Base-by-base conservation (phyloP, 257 asterid species). In the Ilex asprella region DNA sequence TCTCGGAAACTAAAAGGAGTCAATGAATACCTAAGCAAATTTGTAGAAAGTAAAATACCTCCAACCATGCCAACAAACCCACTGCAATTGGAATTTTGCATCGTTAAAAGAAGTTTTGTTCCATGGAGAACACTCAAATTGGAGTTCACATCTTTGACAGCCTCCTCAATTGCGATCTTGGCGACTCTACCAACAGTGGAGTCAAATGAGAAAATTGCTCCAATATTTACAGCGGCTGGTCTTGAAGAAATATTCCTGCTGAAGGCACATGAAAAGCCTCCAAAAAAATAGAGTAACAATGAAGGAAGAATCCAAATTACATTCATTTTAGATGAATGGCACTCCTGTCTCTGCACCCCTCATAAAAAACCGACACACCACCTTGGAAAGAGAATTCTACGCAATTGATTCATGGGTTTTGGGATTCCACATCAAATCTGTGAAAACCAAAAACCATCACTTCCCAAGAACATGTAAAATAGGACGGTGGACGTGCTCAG, bases 181-280 rank as follows among this genome's bases (percentile, higher is more conserved):
- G 97, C 95, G 64, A 84, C 95, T 75, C 81, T 83, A 43, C 99
- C 96, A 30, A 89, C 89, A 1, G 93, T 85, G 2, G 99, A 89
- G 62, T 93, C 79, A 6, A 82, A 76, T 16, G 94, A 51, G 58
- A 89, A 79, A 65, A 93, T 75, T 56, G 96, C 96, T 60, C 99
- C 99, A 56, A 87, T 73, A 32, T 74, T 85, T 52, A 93, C 97
- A 60, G 68, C 64, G 2, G 76, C 70, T 2, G 99, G 97, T 46
- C 96, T 85, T 27, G 87, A 74, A 70, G 87, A 75, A 68, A 66
- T 70, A 72, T 75, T 84, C 31, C 67, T 70, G 52, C 67, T 60
- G 76, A 75, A 78, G 55, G 85, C 96, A 61, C 63, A 67, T n/a
- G 90, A 75, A 55, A 49, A 31, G 16, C 68, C 77, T 66, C 87